Conservation (phyloP, 2,329 filamentous ascomycete genomes). For the Cladophialophora carrionii region DNA sequence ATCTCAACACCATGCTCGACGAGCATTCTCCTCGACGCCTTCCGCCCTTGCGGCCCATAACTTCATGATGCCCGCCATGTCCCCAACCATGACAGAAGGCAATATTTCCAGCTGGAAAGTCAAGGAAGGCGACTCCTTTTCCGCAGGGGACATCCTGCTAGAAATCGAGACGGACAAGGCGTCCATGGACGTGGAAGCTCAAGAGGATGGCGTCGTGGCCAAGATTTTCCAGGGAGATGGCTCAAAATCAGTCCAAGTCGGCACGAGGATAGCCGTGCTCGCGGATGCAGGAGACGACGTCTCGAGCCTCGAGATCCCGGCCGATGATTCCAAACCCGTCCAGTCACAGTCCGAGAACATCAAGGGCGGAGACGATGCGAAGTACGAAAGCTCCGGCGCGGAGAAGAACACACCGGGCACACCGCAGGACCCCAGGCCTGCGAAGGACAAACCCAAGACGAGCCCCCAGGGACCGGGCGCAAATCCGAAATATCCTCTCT, state of each 20-base stretch:
- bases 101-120: constrained; percentile 84
- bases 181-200: constrained; percentile 91
- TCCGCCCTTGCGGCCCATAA: constrained; percentile 71
- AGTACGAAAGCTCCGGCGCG: constrained; percentile 27
- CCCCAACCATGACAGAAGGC: constrained; percentile 91
- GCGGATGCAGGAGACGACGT: constrained; percentile 82
- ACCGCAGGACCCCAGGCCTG: constrained; percentile 32
- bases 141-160: constrained; percentile 81
- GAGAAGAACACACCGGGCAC: constrained; percentile 39
- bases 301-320: constrained; percentile 71
- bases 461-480: constrained; percentile 40
- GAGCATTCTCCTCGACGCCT: constrained; percentile 32
- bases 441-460: constrained; percentile 33
- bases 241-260: constrained; percentile 75
- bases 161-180: constrained; percentile 96
- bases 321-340: constrained; percentile 57
- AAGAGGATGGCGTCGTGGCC: constrained; percentile 82
- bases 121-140: constrained; percentile 80
- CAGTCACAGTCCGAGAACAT: constrained; percentile 35
- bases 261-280: constrained; percentile 77
- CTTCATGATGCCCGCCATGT: constrained; percentile 88
- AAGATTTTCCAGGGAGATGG: constrained; percentile 76
- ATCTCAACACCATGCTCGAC: constrained; percentile 29
- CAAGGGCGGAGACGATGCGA: constrained; percentile 31
- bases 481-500: constrained; percentile 54